A percentile compares a stretch with the other conserved stretches of the same genome.
phyloP scores from a whole-genome alignment of 2,329 filamentous ascomycete species.

The Aspergillus udagawae region DNA sequence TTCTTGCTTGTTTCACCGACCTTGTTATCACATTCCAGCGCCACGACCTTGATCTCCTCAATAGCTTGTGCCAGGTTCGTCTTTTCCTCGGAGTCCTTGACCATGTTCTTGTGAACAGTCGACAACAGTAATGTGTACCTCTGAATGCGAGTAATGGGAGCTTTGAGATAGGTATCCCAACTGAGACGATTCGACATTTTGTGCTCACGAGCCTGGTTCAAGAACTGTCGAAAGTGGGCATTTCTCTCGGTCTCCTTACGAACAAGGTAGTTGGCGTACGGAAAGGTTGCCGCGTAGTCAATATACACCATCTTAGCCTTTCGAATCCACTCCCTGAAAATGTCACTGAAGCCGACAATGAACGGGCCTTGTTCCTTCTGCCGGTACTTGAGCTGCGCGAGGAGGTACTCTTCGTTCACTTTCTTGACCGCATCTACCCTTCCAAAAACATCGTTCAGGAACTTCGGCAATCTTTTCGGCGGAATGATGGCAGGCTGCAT shows the following conservation, averaged over 20 bases:
- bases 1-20: constrained; percentile 91
- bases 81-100: constrained; percentile 84
- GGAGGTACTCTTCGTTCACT: constrained; percentile 86
- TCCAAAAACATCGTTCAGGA: constrained; percentile 82
- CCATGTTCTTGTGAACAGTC: constrained; percentile 80
- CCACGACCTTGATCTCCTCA: constrained; percentile 85
- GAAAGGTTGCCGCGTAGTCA: constrained; percentile 85
- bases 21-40: constrained; percentile 83
- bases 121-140: constrained; percentile 79
- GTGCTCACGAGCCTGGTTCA: constrained; percentile 75
- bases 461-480: constrained; percentile 71
- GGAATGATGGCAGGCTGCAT: constrained; percentile 77
- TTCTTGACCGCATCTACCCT: constrained; percentile 83
- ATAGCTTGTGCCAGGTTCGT: constrained; percentile 77
- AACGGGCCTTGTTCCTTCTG: constrained; percentile 96
- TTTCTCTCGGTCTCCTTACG: constrained; percentile 82
- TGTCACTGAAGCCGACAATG: constrained; percentile 89
- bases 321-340: constrained; percentile 97
- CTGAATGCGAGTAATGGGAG: constrained; percentile 87
- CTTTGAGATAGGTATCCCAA: constrained; percentile 93
- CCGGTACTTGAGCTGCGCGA: constrained; percentile 92
- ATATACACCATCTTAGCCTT: constrained; percentile 87
- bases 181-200: constrained; percentile 76
- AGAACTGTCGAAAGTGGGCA: constrained; percentile 77
- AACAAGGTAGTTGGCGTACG: constrained; percentile 75